phyloP scores from a whole-genome alignment of 305 asterid genomes.

The Solanum hybrid region DNA sequence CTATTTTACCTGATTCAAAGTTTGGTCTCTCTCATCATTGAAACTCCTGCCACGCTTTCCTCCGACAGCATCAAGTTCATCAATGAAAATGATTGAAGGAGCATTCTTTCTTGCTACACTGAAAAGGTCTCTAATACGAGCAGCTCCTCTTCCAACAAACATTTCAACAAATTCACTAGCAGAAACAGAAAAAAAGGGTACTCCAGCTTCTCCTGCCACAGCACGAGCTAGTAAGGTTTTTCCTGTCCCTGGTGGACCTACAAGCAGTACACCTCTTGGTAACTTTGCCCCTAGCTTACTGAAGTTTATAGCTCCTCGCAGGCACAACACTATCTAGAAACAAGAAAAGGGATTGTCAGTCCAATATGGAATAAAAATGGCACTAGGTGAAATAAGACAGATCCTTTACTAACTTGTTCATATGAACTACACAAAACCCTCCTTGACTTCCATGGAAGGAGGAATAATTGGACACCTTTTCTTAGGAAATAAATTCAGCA shows the following conservation, averaged over 20 bases:
- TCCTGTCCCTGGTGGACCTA: constrained; percentile 99
- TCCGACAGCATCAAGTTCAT: constrained; percentile 97
- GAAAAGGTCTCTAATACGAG: constrained; percentile 89
- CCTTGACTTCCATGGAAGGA: not conserved
- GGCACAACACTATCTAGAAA: constrained; percentile 73
- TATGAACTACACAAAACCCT: not conserved
- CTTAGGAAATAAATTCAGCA: not conserved
- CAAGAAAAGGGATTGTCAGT: constrained; percentile 9
- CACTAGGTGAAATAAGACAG: not conserved
- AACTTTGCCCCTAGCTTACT: constrained; percentile 87
- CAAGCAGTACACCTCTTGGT: constrained; percentile 89
- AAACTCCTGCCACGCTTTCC: constrained; percentile 96
- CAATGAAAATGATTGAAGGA: constrained; percentile 88
- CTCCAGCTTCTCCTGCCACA: constrained; percentile 96
- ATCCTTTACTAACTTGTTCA: not conserved
- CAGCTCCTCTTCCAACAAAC: constrained; percentile 98
- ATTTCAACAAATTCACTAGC: constrained; percentile 98
- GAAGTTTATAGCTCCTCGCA: constrained; percentile 83
- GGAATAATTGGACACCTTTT: not conserved
- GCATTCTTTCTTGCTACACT: constrained; percentile 78
- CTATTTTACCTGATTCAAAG: constrained; percentile 80
- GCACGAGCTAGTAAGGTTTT: constrained; percentile 95
- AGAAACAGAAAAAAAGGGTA: constrained; percentile 89
- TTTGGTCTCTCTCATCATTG: constrained; percentile 95
- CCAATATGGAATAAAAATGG: not conserved